These are phyloP conservation scores for Mycena sp. DNA, from an alignment of 1,284 basidiomycete genomes.

Conservation along the genomic window DNA sequence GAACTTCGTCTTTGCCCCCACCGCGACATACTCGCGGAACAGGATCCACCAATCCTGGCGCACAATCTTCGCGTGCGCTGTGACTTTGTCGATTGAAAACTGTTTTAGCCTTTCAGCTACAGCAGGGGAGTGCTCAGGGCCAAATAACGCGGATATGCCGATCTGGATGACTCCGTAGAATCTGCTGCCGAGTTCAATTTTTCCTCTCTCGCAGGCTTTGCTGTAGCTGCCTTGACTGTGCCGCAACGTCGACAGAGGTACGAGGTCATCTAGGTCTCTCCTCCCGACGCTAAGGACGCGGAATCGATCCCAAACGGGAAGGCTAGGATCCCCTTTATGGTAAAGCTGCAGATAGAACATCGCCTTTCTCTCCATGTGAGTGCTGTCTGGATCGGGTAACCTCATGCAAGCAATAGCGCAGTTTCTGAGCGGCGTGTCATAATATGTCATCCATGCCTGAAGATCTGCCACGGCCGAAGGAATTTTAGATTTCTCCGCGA, in stretches of 20 bases:
- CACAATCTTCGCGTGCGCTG: neutral
- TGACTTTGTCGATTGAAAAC: conserved; percentile 19
- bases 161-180: conserved; percentile 11
- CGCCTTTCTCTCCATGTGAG: conserved; percentile 5
- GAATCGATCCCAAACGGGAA: conserved; percentile 16
- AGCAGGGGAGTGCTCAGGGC: neutral
- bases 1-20: conserved; percentile 25
- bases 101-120: neutral
- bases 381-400: conserved; percentile 1
- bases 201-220: neutral
- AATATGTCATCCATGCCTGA: conserved; percentile 20
- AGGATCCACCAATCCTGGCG: conserved; percentile 22
- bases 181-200: conserved; percentile 9
- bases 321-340: conserved; percentile 1
- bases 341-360: neutral
- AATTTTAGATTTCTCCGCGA: conserved; percentile 4
- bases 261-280: neutral
- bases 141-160: neutral
- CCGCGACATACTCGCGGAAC: conserved; percentile 20
- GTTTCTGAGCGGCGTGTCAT: conserved; percentile 25
- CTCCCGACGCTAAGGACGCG: neutral
- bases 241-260: neutral
- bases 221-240: neutral
- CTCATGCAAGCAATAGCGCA: conserved; percentile 20
- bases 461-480: neutral